These are phyloP conservation scores for Licmophora abbreviata DNA, from an alignment of 108 stramenopile species.

Conservation along the genomic window DNA sequence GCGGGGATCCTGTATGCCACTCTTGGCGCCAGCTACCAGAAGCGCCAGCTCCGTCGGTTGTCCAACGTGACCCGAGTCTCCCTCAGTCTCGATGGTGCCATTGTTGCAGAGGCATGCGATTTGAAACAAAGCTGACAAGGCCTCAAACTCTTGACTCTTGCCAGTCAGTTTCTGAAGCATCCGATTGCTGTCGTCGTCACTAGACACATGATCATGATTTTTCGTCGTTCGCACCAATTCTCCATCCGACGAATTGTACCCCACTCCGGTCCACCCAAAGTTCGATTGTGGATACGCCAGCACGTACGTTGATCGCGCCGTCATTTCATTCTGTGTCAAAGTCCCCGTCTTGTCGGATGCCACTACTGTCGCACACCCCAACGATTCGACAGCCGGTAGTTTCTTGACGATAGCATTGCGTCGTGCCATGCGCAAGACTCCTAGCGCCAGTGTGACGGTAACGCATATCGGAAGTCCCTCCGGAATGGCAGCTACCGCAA, in stretches of 20 bases:
- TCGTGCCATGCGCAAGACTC: slow-evolving; percentile 90
- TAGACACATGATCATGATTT: no score
- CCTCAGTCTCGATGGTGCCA: slow-evolving; percentile 47
- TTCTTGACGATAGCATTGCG: slow-evolving; percentile 89
- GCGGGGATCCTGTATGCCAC: slow-evolving; percentile 76
- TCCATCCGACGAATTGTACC: slow-evolving; percentile 47
- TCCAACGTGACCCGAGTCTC: slow-evolving; percentile 28
- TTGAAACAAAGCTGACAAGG: slow-evolving; percentile 50
- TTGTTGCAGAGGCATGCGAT: slow-evolving; percentile 82
- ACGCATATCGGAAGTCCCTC: slow-evolving; percentile 92
- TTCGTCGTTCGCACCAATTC: slow-evolving; percentile 25
- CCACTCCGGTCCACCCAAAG: slow-evolving; percentile 75
- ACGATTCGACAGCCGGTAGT: slow-evolving; percentile 91
- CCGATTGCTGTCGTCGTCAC: slow-evolving; percentile 7
- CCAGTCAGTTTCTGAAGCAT: slow-evolving; percentile 4
- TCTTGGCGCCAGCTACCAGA: slow-evolving; percentile 74
- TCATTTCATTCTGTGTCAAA: slow-evolving; percentile 97
- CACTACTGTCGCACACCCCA: slow-evolving; percentile 92
- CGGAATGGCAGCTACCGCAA: slow-evolving; percentile 97
- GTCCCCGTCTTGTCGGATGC: slow-evolving; percentile 98
- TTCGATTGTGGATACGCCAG: slow-evolving; percentile 55
- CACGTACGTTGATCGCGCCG: slow-evolving; percentile 46
- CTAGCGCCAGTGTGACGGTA: slow-evolving; percentile 84
- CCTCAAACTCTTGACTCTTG: slow-evolving; percentile 33
- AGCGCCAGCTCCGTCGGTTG: slow-evolving; percentile 94